A percentile compares a stretch with the other conserved stretches of the same genome.
Evolutionary conservation across 139 green algal genomes (phyloP).

Genomic region (Zygnema circumcarinatum): DNA sequence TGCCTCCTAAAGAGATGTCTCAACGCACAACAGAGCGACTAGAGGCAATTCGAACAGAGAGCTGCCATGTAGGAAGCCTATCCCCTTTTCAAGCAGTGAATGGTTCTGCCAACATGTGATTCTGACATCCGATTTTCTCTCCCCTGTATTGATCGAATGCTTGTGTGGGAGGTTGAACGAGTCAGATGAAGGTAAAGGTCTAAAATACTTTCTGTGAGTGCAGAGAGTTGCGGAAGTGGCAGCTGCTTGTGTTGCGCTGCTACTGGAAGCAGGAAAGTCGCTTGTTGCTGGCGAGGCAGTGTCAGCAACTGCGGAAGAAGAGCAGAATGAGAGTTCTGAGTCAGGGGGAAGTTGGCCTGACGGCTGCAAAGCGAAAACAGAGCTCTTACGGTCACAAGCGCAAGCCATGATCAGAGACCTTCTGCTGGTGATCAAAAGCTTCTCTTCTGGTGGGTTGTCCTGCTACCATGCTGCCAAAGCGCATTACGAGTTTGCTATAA

Average conservation of each 20-base stretch:
- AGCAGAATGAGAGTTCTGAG: neutral
- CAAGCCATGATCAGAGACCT: neutral
- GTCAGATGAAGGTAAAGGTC: too few species aligned
- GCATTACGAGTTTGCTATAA: neutral
- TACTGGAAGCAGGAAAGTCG: neutral
- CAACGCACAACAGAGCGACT: conserved; percentile 32
- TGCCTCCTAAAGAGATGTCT: conserved; percentile 16
- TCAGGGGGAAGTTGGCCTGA: neutral
- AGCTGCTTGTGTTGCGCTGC: neutral
- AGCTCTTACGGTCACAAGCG: neutral
- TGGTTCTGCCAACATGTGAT: neutral
- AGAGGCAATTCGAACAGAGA: conserved; percentile 25
- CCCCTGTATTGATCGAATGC: too few species aligned
- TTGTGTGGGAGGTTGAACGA: too few species aligned
- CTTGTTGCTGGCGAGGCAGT: neutral
- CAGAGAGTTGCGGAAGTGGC: neutral
- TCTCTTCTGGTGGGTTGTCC: neutral
- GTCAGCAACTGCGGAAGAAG: neutral
- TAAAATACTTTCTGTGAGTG: too few species aligned
- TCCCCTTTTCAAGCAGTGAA: neutral
- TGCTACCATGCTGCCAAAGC: neutral
- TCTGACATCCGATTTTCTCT: too few species aligned
- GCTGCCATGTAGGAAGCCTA: conserved; percentile 36
- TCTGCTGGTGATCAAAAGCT: neutral
- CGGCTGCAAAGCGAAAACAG: neutral